A percentile compares a stretch with the other conserved stretches of the same genome.
Evolutionary conservation across 1,139 yeast species (phyloP).

Genomic region (Candida sojae): DNA sequence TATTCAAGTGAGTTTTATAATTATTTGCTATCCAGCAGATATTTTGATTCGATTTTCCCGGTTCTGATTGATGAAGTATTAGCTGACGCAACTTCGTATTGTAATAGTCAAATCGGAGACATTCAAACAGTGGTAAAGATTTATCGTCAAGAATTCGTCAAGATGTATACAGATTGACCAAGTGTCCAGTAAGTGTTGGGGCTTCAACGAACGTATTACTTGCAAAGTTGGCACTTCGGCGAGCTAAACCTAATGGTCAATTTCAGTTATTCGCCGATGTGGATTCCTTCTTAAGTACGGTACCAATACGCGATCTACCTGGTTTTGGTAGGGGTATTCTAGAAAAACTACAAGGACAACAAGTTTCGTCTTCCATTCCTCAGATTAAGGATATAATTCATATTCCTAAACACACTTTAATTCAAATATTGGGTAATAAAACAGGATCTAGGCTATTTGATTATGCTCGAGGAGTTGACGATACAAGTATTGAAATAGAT

Average conservation of each 20-base stretch:
- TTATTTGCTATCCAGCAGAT: conserved; percentile 50
- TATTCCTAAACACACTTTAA: conserved; percentile 38
- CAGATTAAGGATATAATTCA: conserved; percentile 34
- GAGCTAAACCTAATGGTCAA: conserved; percentile 81
- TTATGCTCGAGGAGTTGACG: conserved; percentile 69
- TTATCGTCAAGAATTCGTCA: conserved; percentile 45
- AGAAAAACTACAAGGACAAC: conserved; percentile 16
- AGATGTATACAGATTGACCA: conserved; percentile 47
- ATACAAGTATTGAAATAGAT: conserved; percentile 53
- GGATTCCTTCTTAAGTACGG: conserved; percentile 36
- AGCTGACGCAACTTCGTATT: conserved; percentile 58
- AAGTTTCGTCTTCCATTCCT: conserved; percentile 11
- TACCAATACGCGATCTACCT: conserved; percentile 67
- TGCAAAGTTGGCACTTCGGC: conserved; percentile 73
- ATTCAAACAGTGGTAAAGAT: conserved; percentile 19
- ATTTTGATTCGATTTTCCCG: conserved; percentile 69
- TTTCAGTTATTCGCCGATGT: conserved; percentile 35
- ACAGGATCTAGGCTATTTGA: conserved; percentile 65
- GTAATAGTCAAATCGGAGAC: conserved; percentile 13
- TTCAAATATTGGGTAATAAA: conserved; percentile 60
- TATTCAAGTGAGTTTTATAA: conserved; percentile 49
- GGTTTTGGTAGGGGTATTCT: conserved; percentile 72
- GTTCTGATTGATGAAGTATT: conserved; percentile 92
- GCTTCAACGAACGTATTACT: conserved; percentile 68
- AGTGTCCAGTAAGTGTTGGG: conserved; percentile 79